Evolutionary conservation across 352 stramenopile genomes (phyloP).

Genomic region (Aphanomyces euteiches): DNA sequence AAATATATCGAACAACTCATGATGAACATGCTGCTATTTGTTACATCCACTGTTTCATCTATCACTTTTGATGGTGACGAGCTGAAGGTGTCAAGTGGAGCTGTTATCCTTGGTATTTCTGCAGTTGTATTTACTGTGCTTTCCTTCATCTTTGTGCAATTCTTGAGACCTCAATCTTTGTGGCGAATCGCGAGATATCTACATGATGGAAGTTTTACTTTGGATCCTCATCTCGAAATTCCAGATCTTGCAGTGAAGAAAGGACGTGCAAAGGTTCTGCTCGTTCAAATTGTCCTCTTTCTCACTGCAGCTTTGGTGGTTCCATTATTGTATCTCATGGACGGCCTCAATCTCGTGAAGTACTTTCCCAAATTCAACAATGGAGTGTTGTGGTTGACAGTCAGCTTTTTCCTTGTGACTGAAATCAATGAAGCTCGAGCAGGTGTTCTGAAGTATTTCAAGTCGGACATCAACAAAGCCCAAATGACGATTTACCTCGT

Average conservation of each 20-base stretch:
- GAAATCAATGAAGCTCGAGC: constrained; percentile 16
- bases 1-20: constrained; percentile 22
- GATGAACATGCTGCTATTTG: constrained; percentile 15
- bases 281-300: neutral
- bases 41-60: constrained; percentile 13
- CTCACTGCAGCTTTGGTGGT: neutral
- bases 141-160: constrained; percentile 7
- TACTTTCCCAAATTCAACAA: constrained; percentile 20
- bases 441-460: constrained; percentile 1
- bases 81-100: neutral
- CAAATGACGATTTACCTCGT: constrained; percentile 20
- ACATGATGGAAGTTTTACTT: neutral
- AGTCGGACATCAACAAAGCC: constrained; percentile 16
- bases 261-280: neutral
- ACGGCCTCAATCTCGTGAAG: neutral
- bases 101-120: neutral
- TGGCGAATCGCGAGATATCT: constrained; percentile 6
- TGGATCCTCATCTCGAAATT: neutral
- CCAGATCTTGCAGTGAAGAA: neutral
- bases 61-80: constrained; percentile 17
- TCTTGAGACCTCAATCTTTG: neutral
- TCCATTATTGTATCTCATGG: neutral
- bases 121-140: constrained; percentile 10
- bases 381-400: constrained; percentile 12
- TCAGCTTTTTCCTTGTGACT: constrained; percentile 14